Base-by-base conservation (phyloP, 169 alveolate species). In the Plasmodium gaboni region DNA sequence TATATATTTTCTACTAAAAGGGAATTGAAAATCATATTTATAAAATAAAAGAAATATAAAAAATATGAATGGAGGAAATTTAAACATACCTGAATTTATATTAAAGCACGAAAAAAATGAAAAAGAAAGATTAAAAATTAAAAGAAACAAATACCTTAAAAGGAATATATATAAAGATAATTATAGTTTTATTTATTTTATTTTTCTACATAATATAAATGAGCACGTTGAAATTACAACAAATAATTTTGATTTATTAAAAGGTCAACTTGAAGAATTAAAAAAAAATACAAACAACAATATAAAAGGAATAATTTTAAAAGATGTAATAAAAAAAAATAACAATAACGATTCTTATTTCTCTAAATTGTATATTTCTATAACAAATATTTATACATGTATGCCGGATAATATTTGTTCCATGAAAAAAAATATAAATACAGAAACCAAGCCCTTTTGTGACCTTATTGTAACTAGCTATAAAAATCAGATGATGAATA, bases 161-260 rank as follows among this genome's bases (percentile, higher is more conserved):
- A 38, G 32, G 15, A 12, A 38, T 15, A 63, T 55, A n/a, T n/a
- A 22, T n/a, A 26, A 38, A n/a, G 57, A n/a, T 48, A 76, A 26
- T 26, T 64, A 76, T 32, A 76, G 88, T 59, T 76, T 63, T 63
- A 64, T 76, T 63, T 76, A 61, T 68, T 63, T 76, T 53, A 42
- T 76, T 63, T 76, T 76, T 76, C 64, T 76, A 65, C 44, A 61
- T 76, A 76, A 63, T 76, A 57, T 63, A 76, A 76, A 76, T 26
- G 50, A 46, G 7, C 38, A 32, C 8, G 57, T 76, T 63, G 88
- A 76, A 57, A 76, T 76, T 7, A 76, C 51, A 19, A 76, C 88
- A 57, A 76, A 61, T 38, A 63, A 76, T 76, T 76, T 76, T 28
- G 88, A 76, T 28, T 44, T 44, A 13, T 38, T 76, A 63, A 42